A percentile compares a stretch with the other conserved stretches of the same genome.
Conservation (phyloP, 108 stramenopile species). For the Asterionellopsis glacialis region DNA sequence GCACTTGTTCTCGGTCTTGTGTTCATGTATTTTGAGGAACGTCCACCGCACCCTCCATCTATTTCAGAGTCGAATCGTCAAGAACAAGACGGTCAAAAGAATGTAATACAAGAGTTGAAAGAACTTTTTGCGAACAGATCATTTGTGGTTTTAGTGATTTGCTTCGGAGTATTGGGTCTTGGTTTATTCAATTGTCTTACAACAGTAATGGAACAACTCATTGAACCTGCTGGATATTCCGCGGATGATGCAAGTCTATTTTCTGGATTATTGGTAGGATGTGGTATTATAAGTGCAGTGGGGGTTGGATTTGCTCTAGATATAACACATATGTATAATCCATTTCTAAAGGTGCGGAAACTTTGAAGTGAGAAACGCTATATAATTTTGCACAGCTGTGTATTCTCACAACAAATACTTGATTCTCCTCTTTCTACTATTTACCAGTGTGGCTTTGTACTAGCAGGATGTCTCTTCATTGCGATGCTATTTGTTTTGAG, state of each 20-base stretch:
- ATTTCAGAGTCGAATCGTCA: neutral
- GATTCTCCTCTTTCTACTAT: too few relatives aligned
- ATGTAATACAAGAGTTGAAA: neutral
- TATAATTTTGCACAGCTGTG: neutral
- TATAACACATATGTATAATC: neutral
- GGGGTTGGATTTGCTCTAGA: neutral
- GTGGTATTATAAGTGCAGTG: neutral
- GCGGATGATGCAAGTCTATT: neutral
- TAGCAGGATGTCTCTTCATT: neutral
- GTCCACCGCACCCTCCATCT: neutral
- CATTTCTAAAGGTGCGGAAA: slow-evolving; percentile 2
- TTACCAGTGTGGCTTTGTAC: too few relatives aligned
- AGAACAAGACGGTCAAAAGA: neutral
- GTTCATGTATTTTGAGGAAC: neutral
- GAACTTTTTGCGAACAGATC: neutral
- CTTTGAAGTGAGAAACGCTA: too few relatives aligned
- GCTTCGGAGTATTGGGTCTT: neutral
- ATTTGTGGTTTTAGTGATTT: neutral
- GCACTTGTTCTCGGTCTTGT: neutral
- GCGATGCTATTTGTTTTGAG: neutral
- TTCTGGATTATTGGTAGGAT: neutral
- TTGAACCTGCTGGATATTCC: neutral
- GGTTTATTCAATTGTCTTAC: neutral
- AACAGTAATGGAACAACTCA: neutral
- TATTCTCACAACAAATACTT: too few relatives aligned